Base-by-base conservation (phyloP, 306 rosid species). In the Amphicarpaea edgeworthii region DNA sequence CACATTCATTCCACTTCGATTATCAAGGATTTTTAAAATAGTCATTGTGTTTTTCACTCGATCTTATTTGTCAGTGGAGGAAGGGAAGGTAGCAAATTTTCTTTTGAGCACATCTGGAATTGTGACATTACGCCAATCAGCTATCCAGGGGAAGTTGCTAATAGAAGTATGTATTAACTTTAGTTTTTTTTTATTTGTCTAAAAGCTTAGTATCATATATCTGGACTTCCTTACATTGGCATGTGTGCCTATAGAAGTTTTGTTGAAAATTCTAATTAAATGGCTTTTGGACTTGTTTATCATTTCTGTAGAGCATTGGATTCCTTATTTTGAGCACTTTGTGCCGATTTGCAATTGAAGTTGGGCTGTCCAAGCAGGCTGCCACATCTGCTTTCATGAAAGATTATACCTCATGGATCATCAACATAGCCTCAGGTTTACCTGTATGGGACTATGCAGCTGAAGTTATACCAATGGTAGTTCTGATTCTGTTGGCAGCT, bases 21-120 rank as follows among this genome's bases (percentile, higher is more conserved):
- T 82, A n/a, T 77, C 65, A 20, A n/a, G 8, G 60, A 66, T 51
- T 53, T 47, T 75, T 77, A 60, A 57, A 80, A 43, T 81, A 14
- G 20, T 79, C 38, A n/a, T 30, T 30, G 61, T 75, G 62, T 77
- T 62, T 21, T 74, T 68, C 41, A 67, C 73, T 46, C 77, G 70
- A 63, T 76, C 38, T 61, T 82, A 82, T 83, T 58, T 78, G 72
- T 85, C 85, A 95, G 98, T 95, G 93, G 98, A 95, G 86, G 98
- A 95, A 87, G 98, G 98, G 70, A 95, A 95, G 77, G 93, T 88
- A 34, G 94, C 97, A 57, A 87, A 79, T 88, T 95, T 95, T 90
- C 97, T 90, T 41, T 95, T 95, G 90, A 91, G 97, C 73, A 87
- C 97, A 73, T 87, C 89, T 81, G 97, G 89, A 76, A 76, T 95